phyloP scores from a whole-genome alignment of 495 filamentous ascomycete genomes.

The Penicillium samsonianum region DNA sequence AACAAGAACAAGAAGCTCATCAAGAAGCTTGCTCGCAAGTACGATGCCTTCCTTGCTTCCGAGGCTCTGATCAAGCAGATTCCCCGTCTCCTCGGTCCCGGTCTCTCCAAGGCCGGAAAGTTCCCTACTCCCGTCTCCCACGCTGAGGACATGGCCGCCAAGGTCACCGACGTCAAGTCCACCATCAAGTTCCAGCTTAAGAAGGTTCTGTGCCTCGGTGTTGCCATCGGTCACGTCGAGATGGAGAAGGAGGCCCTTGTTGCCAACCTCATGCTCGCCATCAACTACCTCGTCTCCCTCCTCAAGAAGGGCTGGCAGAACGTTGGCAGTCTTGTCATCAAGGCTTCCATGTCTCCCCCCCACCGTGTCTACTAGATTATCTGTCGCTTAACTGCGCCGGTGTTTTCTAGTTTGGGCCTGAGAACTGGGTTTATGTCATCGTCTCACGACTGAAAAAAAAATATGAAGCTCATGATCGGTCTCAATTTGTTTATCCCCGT shows the following conservation, averaged over 20 bases:
- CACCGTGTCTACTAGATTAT: conserved; percentile 87
- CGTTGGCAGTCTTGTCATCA: conserved; percentile 97
- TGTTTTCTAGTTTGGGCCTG: conserved; percentile 24
- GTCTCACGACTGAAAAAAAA: conserved; percentile 36
- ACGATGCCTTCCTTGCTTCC: conserved; percentile 97
- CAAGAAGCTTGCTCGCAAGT: conserved; percentile 99
- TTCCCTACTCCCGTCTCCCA: conserved; percentile 98
- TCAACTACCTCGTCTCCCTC: conserved; percentile 98
- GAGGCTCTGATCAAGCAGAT: conserved; percentile 99
- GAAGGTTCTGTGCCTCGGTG: conserved; percentile 99
- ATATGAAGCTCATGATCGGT: conserved; percentile 40
- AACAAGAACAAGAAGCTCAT: conserved; percentile 99
- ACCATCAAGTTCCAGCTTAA: conserved; percentile 99
- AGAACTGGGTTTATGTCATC: conserved; percentile 39
- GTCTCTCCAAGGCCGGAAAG: conserved; percentile 99
- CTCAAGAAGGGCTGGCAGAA: conserved; percentile 99
- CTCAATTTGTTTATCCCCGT: conserved; percentile 11
- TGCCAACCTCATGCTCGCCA: conserved; percentile 94
- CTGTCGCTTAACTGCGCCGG: conserved; percentile 37
- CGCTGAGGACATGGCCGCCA: conserved; percentile 84
- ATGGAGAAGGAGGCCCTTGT: conserved; percentile 97
- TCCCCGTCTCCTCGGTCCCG: conserved; percentile 96
- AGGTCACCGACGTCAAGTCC: conserved; percentile 98
- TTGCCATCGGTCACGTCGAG: conserved; percentile 95
- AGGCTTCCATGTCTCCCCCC: conserved; percentile 98